Evolutionary conservation across 345 rosid genomes (phyloP), one percentile per base, ranked within the genome.

Genomic region (Noccaea bulbosa): DNA sequence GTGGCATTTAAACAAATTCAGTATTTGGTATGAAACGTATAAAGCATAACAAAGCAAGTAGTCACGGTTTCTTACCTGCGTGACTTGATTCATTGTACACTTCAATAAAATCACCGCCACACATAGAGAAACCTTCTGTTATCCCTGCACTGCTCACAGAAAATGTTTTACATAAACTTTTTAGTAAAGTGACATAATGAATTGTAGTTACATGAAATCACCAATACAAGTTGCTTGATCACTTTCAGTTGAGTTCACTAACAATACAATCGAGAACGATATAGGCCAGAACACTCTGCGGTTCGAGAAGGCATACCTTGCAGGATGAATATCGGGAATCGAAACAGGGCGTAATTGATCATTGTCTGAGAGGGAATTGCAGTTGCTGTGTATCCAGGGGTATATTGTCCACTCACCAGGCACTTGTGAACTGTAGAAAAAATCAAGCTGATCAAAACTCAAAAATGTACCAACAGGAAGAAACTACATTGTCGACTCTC

Each of bases 21-120:
- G 52, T 65, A 30, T 16, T 11, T 22, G 57, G 55, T 17, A 65
- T 37, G 34, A 62, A 62, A 39, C 58, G 35, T 47, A 56, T 8
- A 52, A 40, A n/a, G n/a, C 44, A 55, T 37, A 14, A 33, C 45
- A 50, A 43, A 70, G 49, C 57, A 61, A 16, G 57, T 50, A 27
- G 45, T 38, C 46, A 30, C 45, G 15, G 45, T 54, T 51, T 66
- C 81, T 33, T 88, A 94, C 99, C 98, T 76, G 65, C 79, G 76
- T 94, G 99, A 81, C 84, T 73, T 40, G 93, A 58, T 64, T 94
- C 99, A 50, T 70, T 78, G 74, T 94, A 94, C 35, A 94, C 99
- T 79, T 94, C 99, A 79, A 94, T 85, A 82, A 94, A 91, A 81
- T 94, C 99, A 32, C 98, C 99, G 53, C 98, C 99, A 41, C 99